phyloP scores from a whole-genome alignment of 2,329 filamentous ascomycete genomes.

The Raffaelea deltoideospora region DNA sequence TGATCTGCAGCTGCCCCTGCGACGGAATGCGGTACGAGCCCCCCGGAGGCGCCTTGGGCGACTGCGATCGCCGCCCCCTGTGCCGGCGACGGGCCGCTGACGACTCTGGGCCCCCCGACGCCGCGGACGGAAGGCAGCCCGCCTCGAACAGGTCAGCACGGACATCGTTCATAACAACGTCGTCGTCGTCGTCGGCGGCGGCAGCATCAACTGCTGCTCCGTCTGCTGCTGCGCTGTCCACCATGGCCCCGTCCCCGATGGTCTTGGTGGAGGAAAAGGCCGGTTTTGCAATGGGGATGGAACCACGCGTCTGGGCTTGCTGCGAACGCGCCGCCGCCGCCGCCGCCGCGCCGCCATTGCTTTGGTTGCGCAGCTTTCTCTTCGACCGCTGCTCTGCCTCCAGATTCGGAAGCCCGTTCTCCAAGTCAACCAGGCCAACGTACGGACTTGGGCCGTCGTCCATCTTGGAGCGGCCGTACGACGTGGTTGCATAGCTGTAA shows the following conservation, averaged over 20 bases:
- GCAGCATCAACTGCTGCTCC: neutral
- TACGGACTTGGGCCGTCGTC: slow-evolving; percentile 92
- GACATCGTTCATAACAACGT: slow-evolving; percentile 7
- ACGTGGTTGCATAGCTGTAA: slow-evolving; percentile 71
- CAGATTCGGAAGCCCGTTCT: slow-evolving; percentile 52
- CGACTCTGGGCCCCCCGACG: no score
- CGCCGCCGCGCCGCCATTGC: no score
- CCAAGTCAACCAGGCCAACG: slow-evolving; percentile 81
- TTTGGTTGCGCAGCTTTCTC: slow-evolving; percentile 30
- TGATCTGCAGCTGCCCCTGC: slow-evolving; percentile 86
- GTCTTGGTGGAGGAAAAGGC: no score
- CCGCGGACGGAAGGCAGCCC: no score
- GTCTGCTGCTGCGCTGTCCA: no score
- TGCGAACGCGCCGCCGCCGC: slow-evolving; percentile 14
- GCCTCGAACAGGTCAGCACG: no score
- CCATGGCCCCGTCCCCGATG: no score
- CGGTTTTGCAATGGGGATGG: no score
- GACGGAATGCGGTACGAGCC: slow-evolving; percentile 90
- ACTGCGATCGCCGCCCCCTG: slow-evolving; percentile 41
- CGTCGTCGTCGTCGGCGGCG: neutral
- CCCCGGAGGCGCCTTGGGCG: slow-evolving; percentile 51
- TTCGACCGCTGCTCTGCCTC: slow-evolving; percentile 31
- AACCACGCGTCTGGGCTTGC: neutral
- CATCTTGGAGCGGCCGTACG: slow-evolving; percentile 43
- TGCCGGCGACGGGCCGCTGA: no score